Evolutionary conservation across 768 basidiomycete genomes (phyloP), one percentile per base, ranked within the genome.

Genomic region (Rhodotorula babjevae): DNA sequence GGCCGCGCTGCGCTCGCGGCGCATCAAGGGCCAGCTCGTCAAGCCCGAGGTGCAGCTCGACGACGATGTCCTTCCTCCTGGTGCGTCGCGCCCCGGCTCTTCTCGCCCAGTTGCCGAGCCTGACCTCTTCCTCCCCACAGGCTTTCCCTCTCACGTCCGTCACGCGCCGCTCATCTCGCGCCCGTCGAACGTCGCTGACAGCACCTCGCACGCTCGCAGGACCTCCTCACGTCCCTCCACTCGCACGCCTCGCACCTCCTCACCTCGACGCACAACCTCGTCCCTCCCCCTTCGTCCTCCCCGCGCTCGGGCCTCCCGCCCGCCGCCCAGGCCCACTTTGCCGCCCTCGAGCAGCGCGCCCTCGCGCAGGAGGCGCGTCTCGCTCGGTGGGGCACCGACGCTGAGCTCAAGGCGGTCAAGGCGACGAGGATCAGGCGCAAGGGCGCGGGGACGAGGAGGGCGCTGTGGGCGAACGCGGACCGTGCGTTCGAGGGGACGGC

Each of bases 161-260:
- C 44, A 7, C 12, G 8, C 14, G 14, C 44, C 6, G 5, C 44
- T 60, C 18, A 21, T 40, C 47, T 15, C 33, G 16, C 33, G 6
- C 58, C 27, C 33, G 9, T 8, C 9, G 36, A 36, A 9, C 36
- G 6, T 47, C 4, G 1, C 21, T 14, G 49, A 33, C n/a, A 16
- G 1, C 7, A 36, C 36, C 42, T 1, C 18, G 16, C 21, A 23
- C 42, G 19, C 4, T 27, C 25, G 21, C 63, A 75, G 74, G 58
- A 65, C 31, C 52, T 75, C 44, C 50, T 75, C 33, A 14, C 56
- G 12, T 55, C 74, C 11, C 14, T 75, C 50, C 71, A 72, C 47
- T 15, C 52, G 2, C 68, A 69, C 57, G 47, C 71, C 9, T 29
- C 65, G 36, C 6, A 36, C 23, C 59, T 61, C 58, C 44, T 66